A percentile compares a stretch with the other conserved stretches of the same genome.
phyloP scores from a whole-genome alignment of 805 yeast genomes.

The Kregervanrija delftensis region DNA sequence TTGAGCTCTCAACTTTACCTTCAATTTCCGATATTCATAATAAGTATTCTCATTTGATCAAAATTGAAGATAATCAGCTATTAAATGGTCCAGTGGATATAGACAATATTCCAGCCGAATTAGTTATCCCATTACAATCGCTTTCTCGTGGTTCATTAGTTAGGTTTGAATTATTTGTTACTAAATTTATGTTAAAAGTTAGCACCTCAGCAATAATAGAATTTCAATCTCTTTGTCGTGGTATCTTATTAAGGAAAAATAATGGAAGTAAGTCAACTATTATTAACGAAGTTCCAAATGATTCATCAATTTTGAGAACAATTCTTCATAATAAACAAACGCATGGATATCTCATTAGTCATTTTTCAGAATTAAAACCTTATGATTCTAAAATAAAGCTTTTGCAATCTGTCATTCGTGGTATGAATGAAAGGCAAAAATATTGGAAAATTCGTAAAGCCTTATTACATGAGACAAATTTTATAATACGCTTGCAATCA shows the following conservation, averaged over 20 bases:
- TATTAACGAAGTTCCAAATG: constrained; percentile 6
- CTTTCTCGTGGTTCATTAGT: constrained; percentile 61
- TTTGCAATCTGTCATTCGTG: constrained; percentile 33
- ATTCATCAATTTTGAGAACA: constrained; percentile 32
- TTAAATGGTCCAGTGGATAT: too few species aligned
- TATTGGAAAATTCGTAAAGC: constrained; percentile 12
- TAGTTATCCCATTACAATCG: constrained; percentile 48
- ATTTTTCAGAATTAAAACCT: constrained; percentile 11
- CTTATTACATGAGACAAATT: constrained; percentile 16
- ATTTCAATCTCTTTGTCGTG: constrained; percentile 48
- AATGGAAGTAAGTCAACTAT: not conserved
- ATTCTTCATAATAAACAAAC: constrained; percentile 25
- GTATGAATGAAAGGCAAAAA: constrained; percentile 16
- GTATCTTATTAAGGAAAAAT: constrained; percentile 21
- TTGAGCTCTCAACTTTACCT: constrained; percentile 1
- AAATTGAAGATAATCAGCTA: too few species aligned
- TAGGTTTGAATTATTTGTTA: constrained; percentile 58
- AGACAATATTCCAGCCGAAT: too few species aligned
- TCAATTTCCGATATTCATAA: constrained; percentile 8
- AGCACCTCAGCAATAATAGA: constrained; percentile 42
- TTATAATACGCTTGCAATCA: constrained; percentile 34
- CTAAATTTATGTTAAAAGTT: constrained; percentile 52
- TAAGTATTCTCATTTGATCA: too few species aligned
- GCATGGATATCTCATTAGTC: constrained; percentile 14
- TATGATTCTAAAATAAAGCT: constrained; percentile 18